Conservation (phyloP, 129 eudicot genomes). For the Escallonia rubra region DNA sequence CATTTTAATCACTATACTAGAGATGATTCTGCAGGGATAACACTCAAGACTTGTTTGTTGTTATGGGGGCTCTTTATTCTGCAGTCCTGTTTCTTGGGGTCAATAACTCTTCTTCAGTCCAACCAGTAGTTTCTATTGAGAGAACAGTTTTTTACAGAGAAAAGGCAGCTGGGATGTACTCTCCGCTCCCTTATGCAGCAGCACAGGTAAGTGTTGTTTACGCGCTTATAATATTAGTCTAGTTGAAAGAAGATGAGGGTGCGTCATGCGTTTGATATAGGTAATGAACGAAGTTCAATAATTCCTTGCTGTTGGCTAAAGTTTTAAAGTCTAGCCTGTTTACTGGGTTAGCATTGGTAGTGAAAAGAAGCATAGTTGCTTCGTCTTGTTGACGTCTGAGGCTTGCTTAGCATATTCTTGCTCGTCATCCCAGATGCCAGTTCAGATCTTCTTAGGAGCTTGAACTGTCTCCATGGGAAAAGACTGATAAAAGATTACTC, state of each 20-base stretch:
- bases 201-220: slow-evolving; percentile 48
- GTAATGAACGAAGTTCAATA: too few relatives aligned
- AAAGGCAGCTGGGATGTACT: slow-evolving; percentile 87
- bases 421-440: not conserved
- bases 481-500: too few relatives aligned
- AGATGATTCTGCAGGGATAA: slow-evolving; percentile 38
- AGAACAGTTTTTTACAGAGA: slow-evolving; percentile 88
- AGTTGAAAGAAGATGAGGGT: too few relatives aligned
- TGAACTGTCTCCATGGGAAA: not conserved
- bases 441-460: not conserved
- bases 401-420: not conserved
- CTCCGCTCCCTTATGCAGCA: slow-evolving; percentile 67
- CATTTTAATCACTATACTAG: not conserved
- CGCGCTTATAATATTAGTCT: too few relatives aligned
- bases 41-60: slow-evolving; percentile 48
- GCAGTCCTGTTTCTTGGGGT: slow-evolving; percentile 72
- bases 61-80: slow-evolving; percentile 65
- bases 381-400: not conserved
- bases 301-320: not conserved
- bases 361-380: not conserved
- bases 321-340: not conserved
- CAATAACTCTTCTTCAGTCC: slow-evolving; percentile 74
- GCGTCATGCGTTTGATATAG: too few relatives aligned
- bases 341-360: not conserved
- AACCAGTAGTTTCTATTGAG: slow-evolving; percentile 72